Percentiles rank a stretch among this genome's conserved stretches.
phyloP scores from a whole-genome alignment of 2,329 filamentous ascomycete species.

The Chaetomium olivaceum region DNA sequence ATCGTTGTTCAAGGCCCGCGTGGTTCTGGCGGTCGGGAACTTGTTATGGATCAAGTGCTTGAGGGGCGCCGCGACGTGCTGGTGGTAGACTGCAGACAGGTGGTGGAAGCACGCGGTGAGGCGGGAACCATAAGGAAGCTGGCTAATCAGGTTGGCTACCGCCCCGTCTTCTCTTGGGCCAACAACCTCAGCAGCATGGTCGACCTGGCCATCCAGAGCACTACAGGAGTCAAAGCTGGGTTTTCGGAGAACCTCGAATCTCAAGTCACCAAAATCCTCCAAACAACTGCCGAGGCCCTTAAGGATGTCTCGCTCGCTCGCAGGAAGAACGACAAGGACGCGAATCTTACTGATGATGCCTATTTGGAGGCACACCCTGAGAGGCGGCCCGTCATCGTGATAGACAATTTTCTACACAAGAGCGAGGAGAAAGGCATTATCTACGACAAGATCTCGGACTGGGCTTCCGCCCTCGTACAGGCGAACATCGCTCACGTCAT shows the following conservation, averaged over 20 bases:
- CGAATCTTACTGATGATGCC: conserved; percentile 73
- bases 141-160: conserved; percentile 81
- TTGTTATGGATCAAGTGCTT: conserved; percentile 82
- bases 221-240: conserved; percentile 89
- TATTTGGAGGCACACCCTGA: conserved; percentile 90
- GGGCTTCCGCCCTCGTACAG: conserved; percentile 82
- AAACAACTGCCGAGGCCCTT: conserved; percentile 77
- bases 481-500: conserved; percentile 91
- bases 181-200: conserved; percentile 92
- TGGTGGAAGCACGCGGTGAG: conserved; percentile 88
- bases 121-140: conserved; percentile 79
- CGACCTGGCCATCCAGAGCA: conserved; percentile 89
- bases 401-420: conserved; percentile 90
- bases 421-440: conserved; percentile 65
- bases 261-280: conserved; percentile 85
- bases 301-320: conserved; percentile 72
- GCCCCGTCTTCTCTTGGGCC: conserved; percentile 93
- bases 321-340: conserved; percentile 74
- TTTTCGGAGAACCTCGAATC: conserved; percentile 92
- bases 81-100: conserved; percentile 87
- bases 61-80: conserved; percentile 75
- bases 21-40: conserved; percentile 85
- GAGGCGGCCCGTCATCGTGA: conserved; percentile 75
- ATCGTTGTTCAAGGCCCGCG: conserved; percentile 91
- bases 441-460: conserved; percentile 81